Base-by-base conservation (phyloP, 257 asterid species). In the Thymus mandschuricus region DNA sequence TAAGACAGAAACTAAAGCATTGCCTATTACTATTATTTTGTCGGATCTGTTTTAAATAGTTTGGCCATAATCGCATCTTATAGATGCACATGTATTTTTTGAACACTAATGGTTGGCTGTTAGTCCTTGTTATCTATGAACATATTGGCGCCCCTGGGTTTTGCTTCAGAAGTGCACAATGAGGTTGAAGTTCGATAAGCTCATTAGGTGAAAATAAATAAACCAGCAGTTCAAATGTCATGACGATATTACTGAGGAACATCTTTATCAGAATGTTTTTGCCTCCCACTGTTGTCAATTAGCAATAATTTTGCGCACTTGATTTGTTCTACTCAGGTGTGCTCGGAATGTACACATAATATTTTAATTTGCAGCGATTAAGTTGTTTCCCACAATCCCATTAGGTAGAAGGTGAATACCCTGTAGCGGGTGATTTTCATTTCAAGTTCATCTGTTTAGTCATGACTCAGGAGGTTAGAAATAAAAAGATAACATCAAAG, bases 371-470 rank as follows among this genome's bases (percentile, higher is more conserved):
- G 65, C 51, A 9, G 49, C 33, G 21, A 40, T 34, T 10, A 11
- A 27, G 45, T 35, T 46, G 4, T 46, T 48, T 58, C 13, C 40
- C 46, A 15, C 51, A 45, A 66, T 58, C 13, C 40, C 46, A 15
- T 60, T 56, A 66, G 63, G 55, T 56, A 59, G 60, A 65, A 60
- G 33, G 49, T 65, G 30, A 31, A 64, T 64, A 43, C 60, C 66
- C 40, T 64, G 13, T 41, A 63, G 59, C 3, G 61, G 48, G 46
- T 44, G 13, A 7, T 68, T 58, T 49, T 29, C 31, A 15, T 66
- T 66, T 54, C 40, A 40, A 35, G 43, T 68, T 68, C 49, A 41
- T 21, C 52, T 35, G 1, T 29, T 10, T 9, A 1, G 66, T 58
- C n/a, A 69, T 34, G 3, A 21, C 49, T 38, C 51, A 8, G 7